Conservation (phyloP, 352 stramenopile genomes). For the Phytopythium litorale region DNA sequence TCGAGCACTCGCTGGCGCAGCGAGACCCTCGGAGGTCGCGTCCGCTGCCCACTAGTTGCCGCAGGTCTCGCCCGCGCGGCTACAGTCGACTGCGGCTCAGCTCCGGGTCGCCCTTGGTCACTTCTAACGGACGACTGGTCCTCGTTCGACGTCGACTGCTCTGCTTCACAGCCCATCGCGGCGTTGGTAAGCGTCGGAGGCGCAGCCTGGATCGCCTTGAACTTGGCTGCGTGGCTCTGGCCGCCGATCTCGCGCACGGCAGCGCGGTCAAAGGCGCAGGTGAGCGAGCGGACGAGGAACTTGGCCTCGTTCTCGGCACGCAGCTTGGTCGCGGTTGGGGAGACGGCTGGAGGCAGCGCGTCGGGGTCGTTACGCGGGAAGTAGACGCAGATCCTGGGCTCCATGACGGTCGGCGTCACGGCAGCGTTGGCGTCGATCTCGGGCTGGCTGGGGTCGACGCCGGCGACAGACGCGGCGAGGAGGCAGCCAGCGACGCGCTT, state of each 20-base stretch:
- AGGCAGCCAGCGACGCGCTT: background rate
- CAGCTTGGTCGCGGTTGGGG: background rate
- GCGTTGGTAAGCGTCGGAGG: background rate
- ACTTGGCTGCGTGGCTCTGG: background rate
- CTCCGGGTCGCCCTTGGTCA: background rate
- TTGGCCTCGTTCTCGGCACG: background rate
- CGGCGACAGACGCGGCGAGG: background rate
- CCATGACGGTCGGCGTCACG: background rate
- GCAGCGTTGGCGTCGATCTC: background rate
- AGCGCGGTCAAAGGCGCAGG: background rate
- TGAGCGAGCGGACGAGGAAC: background rate
- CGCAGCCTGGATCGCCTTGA: background rate
- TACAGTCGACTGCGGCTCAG: background rate
- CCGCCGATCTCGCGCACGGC: background rate
- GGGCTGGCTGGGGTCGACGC: background rate
- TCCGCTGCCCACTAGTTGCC: background rate
- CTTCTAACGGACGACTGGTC: background rate
- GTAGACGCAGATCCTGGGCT: constrained; percentile 1
- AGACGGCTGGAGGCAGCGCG: background rate
- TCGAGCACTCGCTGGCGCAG: background rate
- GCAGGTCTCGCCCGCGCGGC: background rate
- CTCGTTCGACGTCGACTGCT: background rate
- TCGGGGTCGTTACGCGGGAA: background rate
- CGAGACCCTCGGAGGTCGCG: background rate
- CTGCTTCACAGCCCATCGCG: background rate